Evolutionary conservation across 2,329 filamentous ascomycete species (phyloP).

Genomic region (Cladosporium sp.): DNA sequence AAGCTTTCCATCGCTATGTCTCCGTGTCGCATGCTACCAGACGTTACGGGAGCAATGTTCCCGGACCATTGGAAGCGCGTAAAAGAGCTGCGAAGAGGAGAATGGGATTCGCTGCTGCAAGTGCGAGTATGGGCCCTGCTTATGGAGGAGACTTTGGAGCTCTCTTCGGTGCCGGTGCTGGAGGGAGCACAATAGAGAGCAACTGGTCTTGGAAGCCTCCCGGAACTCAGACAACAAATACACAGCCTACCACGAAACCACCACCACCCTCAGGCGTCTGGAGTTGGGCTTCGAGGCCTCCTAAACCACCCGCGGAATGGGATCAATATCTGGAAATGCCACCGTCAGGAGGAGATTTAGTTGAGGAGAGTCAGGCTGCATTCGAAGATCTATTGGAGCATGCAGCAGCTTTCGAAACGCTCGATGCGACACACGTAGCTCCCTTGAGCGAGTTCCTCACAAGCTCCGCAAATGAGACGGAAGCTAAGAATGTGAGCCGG

Average conservation of each 20-base stretch:
- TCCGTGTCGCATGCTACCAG: constrained; percentile 42
- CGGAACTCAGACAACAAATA: not conserved
- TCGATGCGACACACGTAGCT: constrained; percentile 7
- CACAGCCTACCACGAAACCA: not conserved
- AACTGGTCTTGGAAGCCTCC: constrained; percentile 26
- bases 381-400: constrained; percentile 21
- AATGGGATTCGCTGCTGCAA: constrained; percentile 39
- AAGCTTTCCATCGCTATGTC: constrained; percentile 50
- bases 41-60: constrained; percentile 52
- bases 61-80: constrained; percentile 60
- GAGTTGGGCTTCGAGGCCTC: not conserved
- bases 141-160: constrained; percentile 24
- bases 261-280: not conserved
- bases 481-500: constrained; percentile 19
- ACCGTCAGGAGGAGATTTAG: constrained; percentile 9
- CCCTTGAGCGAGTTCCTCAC: constrained; percentile 22
- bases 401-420: not conserved
- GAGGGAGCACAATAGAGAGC: constrained; percentile 13
- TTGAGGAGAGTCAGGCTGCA: constrained; percentile 17
- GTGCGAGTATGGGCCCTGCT: constrained; percentile 1
- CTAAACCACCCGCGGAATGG: not conserved
- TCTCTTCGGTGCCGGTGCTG: constrained; percentile 23
- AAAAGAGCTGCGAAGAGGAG: constrained; percentile 52
- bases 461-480: constrained; percentile 21
- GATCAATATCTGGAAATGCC: constrained; percentile 9